A percentile compares a stretch with the other conserved stretches of the same genome.
These are phyloP conservation scores for Abrus precatorius DNA, from an alignment of 306 rosid genomes.

Conservation along the genomic window DNA sequence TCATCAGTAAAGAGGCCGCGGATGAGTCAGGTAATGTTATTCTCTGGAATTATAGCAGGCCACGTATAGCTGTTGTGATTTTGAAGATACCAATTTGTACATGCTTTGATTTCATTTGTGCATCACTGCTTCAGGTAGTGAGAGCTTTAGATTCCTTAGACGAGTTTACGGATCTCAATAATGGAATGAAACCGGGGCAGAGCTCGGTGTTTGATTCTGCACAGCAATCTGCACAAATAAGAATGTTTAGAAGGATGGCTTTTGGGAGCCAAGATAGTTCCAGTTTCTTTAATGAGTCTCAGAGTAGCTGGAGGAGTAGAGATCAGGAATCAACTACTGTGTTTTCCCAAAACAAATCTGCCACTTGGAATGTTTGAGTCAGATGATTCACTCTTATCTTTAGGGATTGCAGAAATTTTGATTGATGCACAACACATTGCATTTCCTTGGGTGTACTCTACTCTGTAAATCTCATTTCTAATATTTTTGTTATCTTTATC, in stretches of 20 bases:
- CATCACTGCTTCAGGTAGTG: slow-evolving; percentile 65
- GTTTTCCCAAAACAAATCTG: slow-evolving; percentile 60
- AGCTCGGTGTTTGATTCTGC: slow-evolving; percentile 76
- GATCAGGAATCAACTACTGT: slow-evolving; percentile 53
- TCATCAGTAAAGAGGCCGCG: slow-evolving; percentile 81
- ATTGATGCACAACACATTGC: not conserved
- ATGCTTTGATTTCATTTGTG: slow-evolving; percentile 10
- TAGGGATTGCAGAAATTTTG: slow-evolving; percentile 15
- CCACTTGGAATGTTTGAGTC: slow-evolving; percentile 61
- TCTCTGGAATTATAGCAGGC: not conserved
- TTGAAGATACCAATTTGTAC: slow-evolving; percentile 3
- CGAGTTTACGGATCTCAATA: slow-evolving; percentile 76
- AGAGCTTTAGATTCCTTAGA: slow-evolving; percentile 90
- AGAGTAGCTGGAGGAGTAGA: slow-evolving; percentile 79
- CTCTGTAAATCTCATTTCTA: slow-evolving; percentile 56
- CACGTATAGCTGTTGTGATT: not conserved
- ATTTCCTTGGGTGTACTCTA: slow-evolving; percentile 30
- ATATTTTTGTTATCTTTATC: slow-evolving; percentile 37
- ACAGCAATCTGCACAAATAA: slow-evolving; percentile 81
- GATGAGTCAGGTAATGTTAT: slow-evolving; percentile 83
- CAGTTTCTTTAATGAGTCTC: slow-evolving; percentile 63
- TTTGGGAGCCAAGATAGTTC: slow-evolving; percentile 87
- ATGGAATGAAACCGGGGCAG: slow-evolving; percentile 94
- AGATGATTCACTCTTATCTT: slow-evolving; percentile 17
- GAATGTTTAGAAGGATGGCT: slow-evolving; percentile 87